These are phyloP conservation scores for Coemansia sp. DNA, from an alignment of 192 early-diverging fungal species.

Conservation along the genomic window DNA sequence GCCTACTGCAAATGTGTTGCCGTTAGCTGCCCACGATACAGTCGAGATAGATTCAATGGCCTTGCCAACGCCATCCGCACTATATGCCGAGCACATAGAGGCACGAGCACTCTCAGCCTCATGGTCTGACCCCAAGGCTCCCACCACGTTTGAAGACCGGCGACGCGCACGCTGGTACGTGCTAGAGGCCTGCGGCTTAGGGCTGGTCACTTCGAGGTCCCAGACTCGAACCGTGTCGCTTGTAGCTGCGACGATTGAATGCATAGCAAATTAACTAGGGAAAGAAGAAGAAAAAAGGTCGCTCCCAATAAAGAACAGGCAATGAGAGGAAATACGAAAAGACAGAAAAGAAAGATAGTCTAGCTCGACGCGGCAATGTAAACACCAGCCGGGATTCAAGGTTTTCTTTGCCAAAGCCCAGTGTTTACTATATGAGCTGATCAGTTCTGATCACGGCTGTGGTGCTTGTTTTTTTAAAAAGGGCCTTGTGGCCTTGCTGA, in stretches of 20 bases:
- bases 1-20: slow-evolving; percentile 30
- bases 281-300: background rate
- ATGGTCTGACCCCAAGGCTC: background rate
- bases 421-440: background rate
- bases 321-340: background rate
- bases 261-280: background rate
- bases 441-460: background rate
- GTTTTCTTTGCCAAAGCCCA: too few species aligned
- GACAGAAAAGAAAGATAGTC: background rate
- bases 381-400: too few species aligned
- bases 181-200: background rate
- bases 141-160: background rate
- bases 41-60: slow-evolving; percentile 12
- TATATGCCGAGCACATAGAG: background rate
- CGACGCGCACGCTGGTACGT: slow-evolving; percentile 7
- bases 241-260: slow-evolving; percentile 37
- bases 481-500: background rate
- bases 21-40: slow-evolving; percentile 38
- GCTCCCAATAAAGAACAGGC: background rate
- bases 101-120: background rate
- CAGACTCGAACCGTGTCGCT: slow-evolving; percentile 44
- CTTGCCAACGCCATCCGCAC: background rate
- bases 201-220: slow-evolving; percentile 19
- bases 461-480: background rate
- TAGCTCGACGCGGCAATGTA: background rate